Evolutionary conservation across 2,329 filamentous ascomycete genomes (phyloP), one percentile per base, ranked within the genome.

Genomic region (Sporothrix phasma): DNA sequence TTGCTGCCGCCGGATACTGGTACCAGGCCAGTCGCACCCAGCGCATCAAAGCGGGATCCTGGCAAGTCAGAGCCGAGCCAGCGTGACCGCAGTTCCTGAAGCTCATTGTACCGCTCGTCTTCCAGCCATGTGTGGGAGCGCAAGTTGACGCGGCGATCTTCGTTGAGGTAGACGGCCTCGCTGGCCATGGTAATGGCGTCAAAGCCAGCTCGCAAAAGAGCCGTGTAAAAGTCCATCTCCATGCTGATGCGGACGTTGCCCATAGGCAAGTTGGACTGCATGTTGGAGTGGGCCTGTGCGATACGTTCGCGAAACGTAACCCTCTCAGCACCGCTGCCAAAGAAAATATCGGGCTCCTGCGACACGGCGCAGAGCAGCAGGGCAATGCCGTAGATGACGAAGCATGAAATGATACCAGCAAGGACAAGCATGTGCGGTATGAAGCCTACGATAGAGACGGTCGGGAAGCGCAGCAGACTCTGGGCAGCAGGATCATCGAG

Each of bases 191-290:
- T 96, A 66, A 97, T 85, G 13, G 93, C 87, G 11, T 87, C 87
- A 72, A 97, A 97, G 0, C 94, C 94, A 41, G 91, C 85, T 66
- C 92, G 87, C 3, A 97, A 80, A 4, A 97, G 79, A 0, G 91
- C 89, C 0, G 92, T 96, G 73, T 97, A 99, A 72, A 97, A 97
- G 73, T 99, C 94, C 80, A 97, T 95, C 63, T 91, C 86, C 79
- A 89, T 86, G 49, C 87, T 90, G 63, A 97, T 84, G 13, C 87
- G 85, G 43, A 97, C 84, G 45, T 88, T 87, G 1, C 89, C 88
- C 24, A 97, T 81, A 13, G 94, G 92, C 3, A 93, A 85, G 65
- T 94, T 94, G 2, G 92, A 92, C 75, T 97, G 92, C 81, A 97
- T 88, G 69, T 97, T 97, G 58, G 84, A 84, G 71, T 95, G 91